Conservation (phyloP, 176 grass and related monocot species). For the Eragrostis curvula region DNA sequence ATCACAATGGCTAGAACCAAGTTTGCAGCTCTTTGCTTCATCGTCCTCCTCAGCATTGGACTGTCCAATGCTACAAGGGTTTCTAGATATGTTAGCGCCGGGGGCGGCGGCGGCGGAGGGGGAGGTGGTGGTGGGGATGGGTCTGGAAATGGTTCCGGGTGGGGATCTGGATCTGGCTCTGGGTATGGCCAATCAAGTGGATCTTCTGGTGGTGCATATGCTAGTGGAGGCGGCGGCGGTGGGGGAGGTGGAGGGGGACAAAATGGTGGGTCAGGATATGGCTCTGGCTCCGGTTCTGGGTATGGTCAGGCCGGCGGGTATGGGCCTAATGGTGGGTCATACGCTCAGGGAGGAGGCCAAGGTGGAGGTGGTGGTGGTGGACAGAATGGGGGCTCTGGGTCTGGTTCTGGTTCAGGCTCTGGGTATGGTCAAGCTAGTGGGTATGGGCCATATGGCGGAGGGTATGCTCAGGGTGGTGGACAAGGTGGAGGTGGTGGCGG, state of each 20-base stretch:
- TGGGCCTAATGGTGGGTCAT: neutral
- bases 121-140: neutral
- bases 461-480: neutral
- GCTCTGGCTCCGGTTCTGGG: neutral
- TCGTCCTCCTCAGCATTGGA: neutral
- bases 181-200: neutral
- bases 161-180: neutral
- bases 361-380: conserved; percentile 9
- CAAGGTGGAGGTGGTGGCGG: neutral
- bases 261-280: neutral
- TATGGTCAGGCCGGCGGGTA: neutral
- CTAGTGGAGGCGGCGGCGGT: neutral
- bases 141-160: neutral
- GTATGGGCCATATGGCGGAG: neutral
- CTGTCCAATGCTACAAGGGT: conserved; percentile 14
- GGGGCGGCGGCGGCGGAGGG: neutral
- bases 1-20: conserved; percentile 28
- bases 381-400: neutral
- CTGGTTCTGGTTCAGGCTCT: neutral
- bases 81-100: conserved; percentile 8
- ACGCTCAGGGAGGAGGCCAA: neutral
- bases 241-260: neutral
- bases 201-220: neutral
- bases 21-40: neutral
- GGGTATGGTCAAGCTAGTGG: neutral